phyloP scores from a whole-genome alignment of 495 filamentous ascomycete genomes.

The Penicillium soppii region DNA sequence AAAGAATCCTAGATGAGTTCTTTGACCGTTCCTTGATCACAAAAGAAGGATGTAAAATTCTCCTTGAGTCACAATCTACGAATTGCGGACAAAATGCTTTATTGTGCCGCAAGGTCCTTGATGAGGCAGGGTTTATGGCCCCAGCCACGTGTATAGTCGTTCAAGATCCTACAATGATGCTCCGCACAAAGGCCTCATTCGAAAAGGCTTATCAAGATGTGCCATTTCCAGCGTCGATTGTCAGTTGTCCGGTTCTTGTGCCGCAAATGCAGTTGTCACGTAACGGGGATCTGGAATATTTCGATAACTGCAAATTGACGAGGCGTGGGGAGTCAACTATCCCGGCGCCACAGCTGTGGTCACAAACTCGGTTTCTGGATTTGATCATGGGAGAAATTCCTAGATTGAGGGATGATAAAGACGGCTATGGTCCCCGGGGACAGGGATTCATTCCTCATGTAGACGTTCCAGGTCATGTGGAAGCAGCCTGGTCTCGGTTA shows the following conservation, averaged over 20 bases:
- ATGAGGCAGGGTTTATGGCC: slow-evolving; percentile 11
- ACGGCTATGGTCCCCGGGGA: slow-evolving; percentile 36
- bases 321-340: not conserved
- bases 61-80: slow-evolving; percentile 36
- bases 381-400: slow-evolving; percentile 35
- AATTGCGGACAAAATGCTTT: slow-evolving; percentile 39
- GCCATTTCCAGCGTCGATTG: slow-evolving; percentile 12
- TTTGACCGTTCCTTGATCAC: slow-evolving; percentile 20
- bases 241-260: slow-evolving; percentile 31
- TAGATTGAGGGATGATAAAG: slow-evolving; percentile 32
- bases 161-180: slow-evolving; percentile 42
- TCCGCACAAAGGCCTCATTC: slow-evolving; percentile 34
- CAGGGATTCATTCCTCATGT: slow-evolving; percentile 38
- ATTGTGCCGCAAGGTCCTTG: slow-evolving; percentile 25
- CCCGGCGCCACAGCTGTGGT: slow-evolving; percentile 20
- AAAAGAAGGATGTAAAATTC: slow-evolving; percentile 18
- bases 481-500: slow-evolving; percentile 24
- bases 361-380: slow-evolving; percentile 23
- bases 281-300: slow-evolving; percentile 10
- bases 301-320: not conserved
- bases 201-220: slow-evolving; percentile 24
- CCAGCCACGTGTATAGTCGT: slow-evolving; percentile 24
- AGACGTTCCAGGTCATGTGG: slow-evolving; percentile 28
- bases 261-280: slow-evolving; percentile 17
- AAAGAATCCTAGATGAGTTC: slow-evolving; percentile 25